A percentile compares a stretch with the other conserved stretches of the same genome.
phyloP scores from a whole-genome alignment of 257 asterid species.

The Verbascum thapsus region DNA sequence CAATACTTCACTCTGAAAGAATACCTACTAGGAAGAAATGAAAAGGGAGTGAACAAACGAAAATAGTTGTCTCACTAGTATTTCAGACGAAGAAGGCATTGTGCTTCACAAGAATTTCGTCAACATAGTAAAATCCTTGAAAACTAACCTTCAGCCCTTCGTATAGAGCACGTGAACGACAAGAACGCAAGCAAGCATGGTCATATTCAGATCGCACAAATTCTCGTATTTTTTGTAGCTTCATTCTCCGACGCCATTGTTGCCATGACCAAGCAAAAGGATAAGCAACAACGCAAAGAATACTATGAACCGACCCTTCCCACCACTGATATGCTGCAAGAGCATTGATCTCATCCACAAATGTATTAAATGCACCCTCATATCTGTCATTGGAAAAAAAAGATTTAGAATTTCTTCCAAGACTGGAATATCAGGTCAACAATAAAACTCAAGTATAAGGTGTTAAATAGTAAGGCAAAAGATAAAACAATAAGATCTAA shows the following conservation, averaged over 20 bases:
- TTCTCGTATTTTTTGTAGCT: slow-evolving; percentile 87
- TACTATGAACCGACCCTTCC: slow-evolving; percentile 93
- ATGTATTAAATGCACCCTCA: slow-evolving; percentile 85
- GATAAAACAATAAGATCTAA: slow-evolving; percentile 2
- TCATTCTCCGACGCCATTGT: slow-evolving; percentile 94
- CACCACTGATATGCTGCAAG: slow-evolving; percentile 98
- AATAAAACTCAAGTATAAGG: slow-evolving; percentile 1
- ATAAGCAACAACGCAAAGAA: slow-evolving; percentile 81
- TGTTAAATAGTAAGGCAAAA: slow-evolving; percentile 17
- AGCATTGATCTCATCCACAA: slow-evolving; percentile 91
- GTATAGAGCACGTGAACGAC: slow-evolving; percentile 98
- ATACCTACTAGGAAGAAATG: slow-evolving; percentile 8
- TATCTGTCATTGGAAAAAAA: slow-evolving; percentile 58
- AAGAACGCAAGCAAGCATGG: slow-evolving; percentile 98
- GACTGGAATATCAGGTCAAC: slow-evolving; percentile 8
- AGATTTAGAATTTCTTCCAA: slow-evolving; percentile 19
- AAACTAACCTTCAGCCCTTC: slow-evolving; percentile 91
- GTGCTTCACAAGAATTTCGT: neutral
- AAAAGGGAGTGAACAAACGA: slow-evolving; percentile 17
- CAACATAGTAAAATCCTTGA: slow-evolving; percentile 15
- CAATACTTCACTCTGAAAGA: slow-evolving; percentile 13
- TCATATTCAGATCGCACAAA: slow-evolving; percentile 97
- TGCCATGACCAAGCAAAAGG: slow-evolving; percentile 99
- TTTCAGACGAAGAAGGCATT: slow-evolving; percentile 15
- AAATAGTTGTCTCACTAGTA: slow-evolving; percentile 2